A percentile compares a stretch with the other conserved stretches of the same genome.
These are phyloP conservation scores for Debaryomycetaceae sp. DNA, from an alignment of 1,139 yeast genomes.

Conservation along the genomic window DNA sequence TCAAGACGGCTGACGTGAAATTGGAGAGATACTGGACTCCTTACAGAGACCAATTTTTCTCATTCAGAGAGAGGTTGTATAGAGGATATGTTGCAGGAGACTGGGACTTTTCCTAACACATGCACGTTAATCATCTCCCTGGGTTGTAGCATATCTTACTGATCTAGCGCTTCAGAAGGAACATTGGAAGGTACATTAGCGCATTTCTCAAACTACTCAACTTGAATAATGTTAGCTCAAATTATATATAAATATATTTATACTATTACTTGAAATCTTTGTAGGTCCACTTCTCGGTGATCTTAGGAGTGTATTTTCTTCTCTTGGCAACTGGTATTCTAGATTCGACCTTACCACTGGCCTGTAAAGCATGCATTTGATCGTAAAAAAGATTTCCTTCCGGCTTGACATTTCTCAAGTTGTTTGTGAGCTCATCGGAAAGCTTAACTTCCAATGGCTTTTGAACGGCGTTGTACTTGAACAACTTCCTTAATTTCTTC, in stretches of 20 bases:
- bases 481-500: conserved; percentile 32
- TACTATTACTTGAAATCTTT: conserved; percentile 68
- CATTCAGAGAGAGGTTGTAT: conserved; percentile 48
- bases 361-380: conserved; percentile 76
- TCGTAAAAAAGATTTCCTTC: conserved; percentile 89
- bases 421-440: conserved; percentile 83
- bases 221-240: neutral
- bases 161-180: neutral
- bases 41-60: conserved; percentile 47
- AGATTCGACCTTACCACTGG: conserved; percentile 82
- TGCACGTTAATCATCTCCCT: neutral
- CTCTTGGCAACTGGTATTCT: conserved; percentile 69
- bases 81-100: conserved; percentile 47
- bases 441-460: conserved; percentile 80
- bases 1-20: conserved; percentile 35
- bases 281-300: conserved; percentile 89
- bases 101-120: conserved; percentile 40
- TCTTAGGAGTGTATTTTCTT: conserved; percentile 65
- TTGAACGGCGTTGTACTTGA: conserved; percentile 57
- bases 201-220: neutral
- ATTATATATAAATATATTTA: neutral
- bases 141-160: neutral
- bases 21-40: conserved; percentile 46
- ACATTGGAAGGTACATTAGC: neutral
- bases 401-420: conserved; percentile 78